Conservation (phyloP, 805 yeast genomes). For the Metschnikowia lunata region DNA sequence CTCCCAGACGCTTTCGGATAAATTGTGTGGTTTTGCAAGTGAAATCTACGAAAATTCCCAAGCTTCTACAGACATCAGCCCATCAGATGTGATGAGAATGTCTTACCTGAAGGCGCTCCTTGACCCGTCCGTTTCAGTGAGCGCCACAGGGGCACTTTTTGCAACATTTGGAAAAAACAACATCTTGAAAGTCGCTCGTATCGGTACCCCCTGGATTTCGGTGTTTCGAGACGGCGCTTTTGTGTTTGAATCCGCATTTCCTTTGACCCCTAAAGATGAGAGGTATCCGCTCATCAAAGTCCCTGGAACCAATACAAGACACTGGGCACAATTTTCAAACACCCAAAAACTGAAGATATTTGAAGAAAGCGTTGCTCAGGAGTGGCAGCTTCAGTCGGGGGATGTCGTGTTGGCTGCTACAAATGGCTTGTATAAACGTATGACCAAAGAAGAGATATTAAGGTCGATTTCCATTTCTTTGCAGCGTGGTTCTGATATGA, state of each 20-base stretch:
- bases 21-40: not conserved
- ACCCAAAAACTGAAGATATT: not conserved
- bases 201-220: not conserved
- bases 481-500: conserved; percentile 2
- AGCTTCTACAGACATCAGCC: not conserved
- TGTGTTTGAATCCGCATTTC: not conserved
- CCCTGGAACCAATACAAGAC: not conserved
- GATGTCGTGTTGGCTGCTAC: conserved; percentile 4
- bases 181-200: not conserved
- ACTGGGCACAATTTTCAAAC: not conserved
- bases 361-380: not conserved
- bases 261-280: not conserved
- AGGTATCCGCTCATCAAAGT: not conserved
- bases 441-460: not conserved
- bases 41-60: not conserved
- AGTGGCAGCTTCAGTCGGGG: not conserved
- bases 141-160: conserved; percentile 1
- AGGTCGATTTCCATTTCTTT: not conserved
- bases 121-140: not conserved
- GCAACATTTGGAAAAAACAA: not conserved
- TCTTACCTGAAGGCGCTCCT: not conserved
- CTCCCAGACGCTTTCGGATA: not conserved
- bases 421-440: conserved; percentile 2
- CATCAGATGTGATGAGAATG: not conserved
- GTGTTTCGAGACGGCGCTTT: not conserved